Evolutionary conservation across 176 grass and related monocot species (phyloP), one percentile per base, ranked within the genome.

Genomic region (Ensete glaucum): DNA sequence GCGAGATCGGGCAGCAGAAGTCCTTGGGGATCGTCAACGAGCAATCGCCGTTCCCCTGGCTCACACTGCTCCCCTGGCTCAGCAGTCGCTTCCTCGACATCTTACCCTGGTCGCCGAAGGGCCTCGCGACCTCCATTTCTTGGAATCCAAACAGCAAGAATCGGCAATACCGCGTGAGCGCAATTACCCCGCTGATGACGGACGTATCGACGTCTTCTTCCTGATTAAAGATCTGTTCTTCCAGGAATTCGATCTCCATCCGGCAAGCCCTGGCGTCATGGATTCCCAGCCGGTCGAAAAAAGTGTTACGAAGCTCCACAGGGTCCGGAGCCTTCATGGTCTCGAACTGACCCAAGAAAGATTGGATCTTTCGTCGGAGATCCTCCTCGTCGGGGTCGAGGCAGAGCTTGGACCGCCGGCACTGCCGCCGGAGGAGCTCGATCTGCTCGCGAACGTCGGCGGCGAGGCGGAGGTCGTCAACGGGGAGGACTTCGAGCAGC

Each of bases 1-100:
- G 82, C 7, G 88, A 94, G 77, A 99, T 94, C 59, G 95, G 90
- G 78, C 95, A 99, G 21, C 88, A 94, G 64, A 99, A 94, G 77
- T 99, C 95, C 78, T 91, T 99, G 9, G 91, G 95, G 62, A 94
- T 80, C 8, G 69, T 73, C 23, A 99, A 89, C 43, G 88, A 94
- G 65, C 73, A 91, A 62, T 92, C 88, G 52, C 85, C 85, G 29
- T 83, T 76, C 19, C 66, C 29, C 22, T 43, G 12, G 17, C 66
- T 21, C 27, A 69, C 21, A 17, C 29, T 49, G 34, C 66, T 50
- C 11, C 11, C 66, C 12, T 68, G 65, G n/a, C 66, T 69, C 5
- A 69, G 2, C 29, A 49, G 64, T 82, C 52, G 62, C 80, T 84
- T 85, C 84, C 80, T 52, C 12, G 54, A 26, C 10, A 27, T 21